Evolutionary conservation across 2,329 filamentous ascomycete species (phyloP).

Genomic region (Samsoniella hepiali): DNA sequence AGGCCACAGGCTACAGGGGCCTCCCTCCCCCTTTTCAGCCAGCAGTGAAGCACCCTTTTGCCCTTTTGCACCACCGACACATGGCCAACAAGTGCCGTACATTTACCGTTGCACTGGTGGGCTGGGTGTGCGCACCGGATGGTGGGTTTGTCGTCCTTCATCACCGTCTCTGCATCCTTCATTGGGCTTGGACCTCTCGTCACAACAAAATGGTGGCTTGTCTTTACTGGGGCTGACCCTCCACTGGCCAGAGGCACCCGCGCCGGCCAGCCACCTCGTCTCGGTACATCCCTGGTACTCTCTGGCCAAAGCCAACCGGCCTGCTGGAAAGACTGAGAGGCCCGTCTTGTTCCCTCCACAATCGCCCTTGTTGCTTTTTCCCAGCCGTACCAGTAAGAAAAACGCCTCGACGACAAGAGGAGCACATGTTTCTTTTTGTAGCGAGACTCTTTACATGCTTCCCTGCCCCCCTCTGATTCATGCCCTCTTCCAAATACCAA

Average conservation of each 20-base stretch:
- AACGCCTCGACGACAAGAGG: not conserved
- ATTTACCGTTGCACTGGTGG: too few relatives aligned
- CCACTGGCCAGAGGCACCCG: not conserved
- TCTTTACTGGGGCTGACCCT: not conserved
- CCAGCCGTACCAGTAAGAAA: not conserved
- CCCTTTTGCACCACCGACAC: too few relatives aligned
- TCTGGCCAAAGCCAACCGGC: not conserved
- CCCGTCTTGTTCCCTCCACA: not conserved
- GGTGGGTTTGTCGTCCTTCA: not conserved
- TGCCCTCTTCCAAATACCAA: not conserved
- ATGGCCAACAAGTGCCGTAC: too few relatives aligned
- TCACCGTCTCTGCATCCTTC: not conserved
- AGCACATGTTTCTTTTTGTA: not conserved
- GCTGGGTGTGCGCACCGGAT: not conserved
- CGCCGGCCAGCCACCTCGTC: not conserved
- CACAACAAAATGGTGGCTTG: constrained; percentile 3
- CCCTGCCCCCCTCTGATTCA: not conserved
- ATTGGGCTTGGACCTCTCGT: constrained; percentile 7
- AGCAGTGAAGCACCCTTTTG: too few relatives aligned
- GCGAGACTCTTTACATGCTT: not conserved
- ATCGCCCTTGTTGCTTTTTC: not conserved
- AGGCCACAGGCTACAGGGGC: too few relatives aligned
- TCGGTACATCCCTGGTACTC: not conserved
- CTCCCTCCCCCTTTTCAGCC: too few relatives aligned
- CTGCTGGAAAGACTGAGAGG: not conserved